These are phyloP conservation scores for Senna tora DNA, from an alignment of 306 rosid species.

Conservation along the genomic window DNA sequence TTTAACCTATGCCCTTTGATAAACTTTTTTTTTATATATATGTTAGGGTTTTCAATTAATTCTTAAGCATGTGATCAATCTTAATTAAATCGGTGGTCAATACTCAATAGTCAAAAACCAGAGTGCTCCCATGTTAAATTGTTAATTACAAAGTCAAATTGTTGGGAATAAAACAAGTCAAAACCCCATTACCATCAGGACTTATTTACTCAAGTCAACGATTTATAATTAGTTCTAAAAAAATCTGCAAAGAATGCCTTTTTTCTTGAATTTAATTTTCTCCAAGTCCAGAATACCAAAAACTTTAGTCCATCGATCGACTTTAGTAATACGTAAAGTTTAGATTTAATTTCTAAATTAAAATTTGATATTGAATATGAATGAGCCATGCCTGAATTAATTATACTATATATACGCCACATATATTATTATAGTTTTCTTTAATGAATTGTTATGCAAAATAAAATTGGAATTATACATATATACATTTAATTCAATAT, in stretches of 20 bases:
- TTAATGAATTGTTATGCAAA: too few relatives aligned
- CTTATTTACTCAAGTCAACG: not conserved
- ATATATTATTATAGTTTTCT: too few relatives aligned
- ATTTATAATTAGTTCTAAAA: not conserved
- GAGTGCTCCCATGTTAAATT: not conserved
- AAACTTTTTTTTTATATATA: too few relatives aligned
- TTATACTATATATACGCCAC: too few relatives aligned
- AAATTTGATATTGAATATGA: not conserved
- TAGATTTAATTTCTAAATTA: not conserved
- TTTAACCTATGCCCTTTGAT: too few relatives aligned
- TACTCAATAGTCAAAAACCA: conserved; percentile 23
- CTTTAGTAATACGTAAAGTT: not conserved
- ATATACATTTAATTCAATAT: too few relatives aligned
- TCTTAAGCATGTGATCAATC: conserved; percentile 37
- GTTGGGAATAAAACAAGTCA: too few relatives aligned
- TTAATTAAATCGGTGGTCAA: conserved; percentile 6
- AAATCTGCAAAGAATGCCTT: not conserved
- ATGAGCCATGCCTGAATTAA: too few relatives aligned
- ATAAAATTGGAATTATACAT: too few relatives aligned
- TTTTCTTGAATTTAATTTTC: not conserved
- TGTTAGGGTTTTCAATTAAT: conserved; percentile 17
- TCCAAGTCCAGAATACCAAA: not conserved
- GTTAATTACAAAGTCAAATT: too few relatives aligned
- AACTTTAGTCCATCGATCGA: not conserved
- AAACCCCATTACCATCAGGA: not conserved